Evolutionary conservation across 257 asterid species (phyloP).

Genomic region (Verbascum thapsus): DNA sequence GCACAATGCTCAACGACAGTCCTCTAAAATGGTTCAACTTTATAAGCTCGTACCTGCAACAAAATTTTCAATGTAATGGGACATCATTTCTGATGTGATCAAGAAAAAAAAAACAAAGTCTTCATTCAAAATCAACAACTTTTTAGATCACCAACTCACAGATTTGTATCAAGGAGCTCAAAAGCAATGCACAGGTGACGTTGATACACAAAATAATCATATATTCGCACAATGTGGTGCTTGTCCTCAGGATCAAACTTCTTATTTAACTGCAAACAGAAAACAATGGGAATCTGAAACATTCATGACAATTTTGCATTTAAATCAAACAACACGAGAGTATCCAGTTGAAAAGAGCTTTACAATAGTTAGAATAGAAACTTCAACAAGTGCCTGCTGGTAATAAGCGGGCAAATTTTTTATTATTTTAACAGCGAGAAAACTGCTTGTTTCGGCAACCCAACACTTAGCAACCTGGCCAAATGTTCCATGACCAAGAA

Average conservation of each 20-base stretch:
- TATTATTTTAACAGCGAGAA: slow-evolving; percentile 92
- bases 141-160: slow-evolving; percentile 60
- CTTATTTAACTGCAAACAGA: slow-evolving; percentile 76
- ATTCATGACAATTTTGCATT: slow-evolving; percentile 21
- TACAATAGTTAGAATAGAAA: slow-evolving; percentile 86
- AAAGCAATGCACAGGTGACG: slow-evolving; percentile 93
- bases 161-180: slow-evolving; percentile 91
- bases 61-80: slow-evolving; percentile 36
- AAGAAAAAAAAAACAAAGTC: slow-evolving; percentile 22
- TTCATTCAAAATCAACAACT: slow-evolving; percentile 1
- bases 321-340: slow-evolving; percentile 34
- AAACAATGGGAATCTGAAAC: slow-evolving; percentile 28
- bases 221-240: slow-evolving; percentile 96
- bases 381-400: slow-evolving; percentile 99
- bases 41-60: slow-evolving; percentile 96
- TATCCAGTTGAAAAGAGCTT: slow-evolving; percentile 34
- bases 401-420: slow-evolving; percentile 96
- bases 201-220: slow-evolving; percentile 85
- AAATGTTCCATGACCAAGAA: slow-evolving; percentile 98
- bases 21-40: slow-evolving; percentile 93
- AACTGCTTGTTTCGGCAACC: slow-evolving; percentile 77
- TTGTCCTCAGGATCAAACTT: slow-evolving; percentile 99
- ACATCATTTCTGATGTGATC: slow-evolving; percentile 23
- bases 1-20: slow-evolving; percentile 88
- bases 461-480: slow-evolving; percentile 99